A percentile compares a stretch with the other conserved stretches of the same genome.
Evolutionary conservation across 106 monocot genomes (phyloP).

Genomic region (Acanthochlamys bracteata): DNA sequence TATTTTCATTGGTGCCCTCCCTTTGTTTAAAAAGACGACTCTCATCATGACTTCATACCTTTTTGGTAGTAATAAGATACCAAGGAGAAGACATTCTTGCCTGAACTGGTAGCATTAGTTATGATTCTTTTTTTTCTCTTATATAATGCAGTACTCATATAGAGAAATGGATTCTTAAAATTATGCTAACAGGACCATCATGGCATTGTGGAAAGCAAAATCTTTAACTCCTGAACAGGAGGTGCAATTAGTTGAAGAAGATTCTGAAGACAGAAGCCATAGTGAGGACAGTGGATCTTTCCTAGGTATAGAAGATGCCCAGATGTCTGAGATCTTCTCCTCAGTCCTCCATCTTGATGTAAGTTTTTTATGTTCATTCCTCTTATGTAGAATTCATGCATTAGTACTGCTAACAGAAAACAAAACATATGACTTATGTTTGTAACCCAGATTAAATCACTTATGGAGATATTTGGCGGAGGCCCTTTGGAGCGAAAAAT

Average conservation of each 20-base stretch:
- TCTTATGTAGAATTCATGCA: not conserved
- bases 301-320: slow-evolving; percentile 26
- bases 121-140: no score
- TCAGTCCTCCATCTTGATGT: slow-evolving; percentile 22
- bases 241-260: slow-evolving; percentile 30
- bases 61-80: no score
- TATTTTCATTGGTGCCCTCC: no score
- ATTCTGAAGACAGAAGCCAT: slow-evolving; percentile 25
- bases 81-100: no score
- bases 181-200: slow-evolving; percentile 32
- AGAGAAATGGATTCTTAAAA: not conserved
- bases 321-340: slow-evolving; percentile 31
- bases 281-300: slow-evolving; percentile 23
- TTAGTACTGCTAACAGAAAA: not conserved
- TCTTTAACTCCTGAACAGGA: slow-evolving; percentile 27
- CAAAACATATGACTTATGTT: not conserved
- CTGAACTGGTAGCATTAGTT: no score
- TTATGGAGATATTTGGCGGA: slow-evolving; percentile 38
- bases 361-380: not conserved
- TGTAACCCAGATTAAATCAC: slow-evolving; percentile 13
- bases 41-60: no score
- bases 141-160: no score
- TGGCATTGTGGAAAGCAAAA: slow-evolving; percentile 42
- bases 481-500: slow-evolving; percentile 29
- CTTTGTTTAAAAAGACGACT: no score